Percentiles rank a stretch among this genome's conserved stretches.
Evolutionary conservation across 208 protist genomes (phyloP).

Genomic region (Acanthamoeba healyi): DNA sequence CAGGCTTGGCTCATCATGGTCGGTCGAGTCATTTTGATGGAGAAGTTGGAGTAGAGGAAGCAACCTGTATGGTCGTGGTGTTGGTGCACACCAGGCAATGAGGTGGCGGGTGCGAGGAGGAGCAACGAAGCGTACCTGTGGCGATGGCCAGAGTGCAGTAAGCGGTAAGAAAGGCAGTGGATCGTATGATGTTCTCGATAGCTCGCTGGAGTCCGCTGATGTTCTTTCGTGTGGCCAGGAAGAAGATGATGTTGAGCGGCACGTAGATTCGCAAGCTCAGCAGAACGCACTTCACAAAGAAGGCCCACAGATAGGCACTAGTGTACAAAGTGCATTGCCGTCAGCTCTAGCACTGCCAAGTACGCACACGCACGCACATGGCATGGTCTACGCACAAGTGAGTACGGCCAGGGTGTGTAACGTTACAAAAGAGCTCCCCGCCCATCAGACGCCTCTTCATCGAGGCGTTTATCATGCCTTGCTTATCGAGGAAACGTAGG

Average conservation of each 20-base stretch:
- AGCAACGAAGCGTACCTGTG: not conserved
- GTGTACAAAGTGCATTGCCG: too few relatives aligned
- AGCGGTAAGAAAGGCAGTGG: conserved; percentile 29
- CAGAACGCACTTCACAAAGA: conserved; percentile 3
- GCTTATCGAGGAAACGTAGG: conserved; percentile 46
- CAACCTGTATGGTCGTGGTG: not conserved
- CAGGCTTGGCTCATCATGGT: conserved; percentile 41
- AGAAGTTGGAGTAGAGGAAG: conserved; percentile 46
- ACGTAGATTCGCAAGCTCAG: conserved; percentile 38
- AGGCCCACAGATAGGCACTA: not conserved
- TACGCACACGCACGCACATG: too few relatives aligned
- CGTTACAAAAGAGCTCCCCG: conserved; percentile 30
- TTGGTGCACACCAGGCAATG: not conserved
- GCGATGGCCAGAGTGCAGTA: conserved; percentile 39
- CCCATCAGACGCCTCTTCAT: conserved; percentile 21
- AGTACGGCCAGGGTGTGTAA: not conserved
- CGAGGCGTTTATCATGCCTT: conserved; percentile 38
- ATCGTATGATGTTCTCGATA: not conserved
- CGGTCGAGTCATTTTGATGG: conserved; percentile 12
- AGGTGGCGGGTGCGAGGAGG: not conserved
- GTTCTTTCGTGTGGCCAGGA: conserved; percentile 34
- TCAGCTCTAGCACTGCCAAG: not conserved
- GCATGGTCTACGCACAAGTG: conserved; percentile 64
- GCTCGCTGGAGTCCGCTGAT: not conserved
- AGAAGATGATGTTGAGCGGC: conserved; percentile 60